These are phyloP conservation scores for Rhododendron ovatum DNA, from an alignment of 148 eudicot genomes.

Conservation along the genomic window DNA sequence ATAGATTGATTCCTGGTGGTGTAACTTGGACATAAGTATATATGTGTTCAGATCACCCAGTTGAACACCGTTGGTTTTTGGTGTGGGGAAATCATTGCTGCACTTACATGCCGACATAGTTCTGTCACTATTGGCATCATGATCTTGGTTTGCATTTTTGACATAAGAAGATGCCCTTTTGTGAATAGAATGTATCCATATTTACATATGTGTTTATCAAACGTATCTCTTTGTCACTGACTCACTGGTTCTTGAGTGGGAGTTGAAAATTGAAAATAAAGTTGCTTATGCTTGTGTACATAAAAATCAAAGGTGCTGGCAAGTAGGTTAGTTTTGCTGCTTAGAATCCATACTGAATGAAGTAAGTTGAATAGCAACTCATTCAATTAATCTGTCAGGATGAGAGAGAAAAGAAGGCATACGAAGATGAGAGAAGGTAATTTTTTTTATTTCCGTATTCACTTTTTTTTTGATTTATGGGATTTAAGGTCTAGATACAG, in stretches of 20 bases:
- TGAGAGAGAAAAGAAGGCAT: slow-evolving; percentile 49
- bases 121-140: not conserved
- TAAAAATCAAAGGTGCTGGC: not conserved
- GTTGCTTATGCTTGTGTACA: not conserved
- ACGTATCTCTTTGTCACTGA: not conserved
- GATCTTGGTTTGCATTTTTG: not conserved
- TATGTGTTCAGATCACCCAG: not conserved
- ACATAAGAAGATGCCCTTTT: not conserved
- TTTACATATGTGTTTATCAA: not conserved
- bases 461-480: not conserved
- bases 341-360: not conserved
- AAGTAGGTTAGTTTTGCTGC: not conserved
- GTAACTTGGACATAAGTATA: not conserved
- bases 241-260: not conserved
- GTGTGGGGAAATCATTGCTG: not conserved
- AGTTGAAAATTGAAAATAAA: not conserved
- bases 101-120: not conserved
- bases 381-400: slow-evolving; percentile 51
- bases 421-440: slow-evolving; percentile 77
- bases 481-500: not conserved
- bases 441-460: not conserved
- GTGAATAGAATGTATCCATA: not conserved
- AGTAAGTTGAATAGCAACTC: not conserved
- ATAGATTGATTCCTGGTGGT: not conserved
- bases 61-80: not conserved